Base-by-base conservation (phyloP, 228 moss, liverwort and hornwort genomes). In the Sphagnum magellanicum region DNA sequence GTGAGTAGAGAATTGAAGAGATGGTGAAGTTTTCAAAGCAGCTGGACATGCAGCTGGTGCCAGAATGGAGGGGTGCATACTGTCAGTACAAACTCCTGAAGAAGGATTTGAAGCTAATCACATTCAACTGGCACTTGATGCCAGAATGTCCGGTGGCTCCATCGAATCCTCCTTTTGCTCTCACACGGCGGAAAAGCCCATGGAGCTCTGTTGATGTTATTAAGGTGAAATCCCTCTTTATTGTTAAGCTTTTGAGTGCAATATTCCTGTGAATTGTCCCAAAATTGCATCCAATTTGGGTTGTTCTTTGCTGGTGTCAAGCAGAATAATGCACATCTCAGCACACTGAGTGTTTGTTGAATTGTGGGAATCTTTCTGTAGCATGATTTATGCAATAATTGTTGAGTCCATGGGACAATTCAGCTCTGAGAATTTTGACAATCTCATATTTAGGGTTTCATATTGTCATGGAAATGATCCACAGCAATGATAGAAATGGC, bases 11-110 rank as follows among this genome's bases (percentile, higher is more conserved):
- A 32, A 32, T 32, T 32, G 63, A 75, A 66, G 81, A 74, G 65
- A 94, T 94, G 94, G 94, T 94, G 74, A 89, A 94, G 78, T 94
- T 94, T 67, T 80, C 89, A 49, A 94, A 94, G 66, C 91, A 86
- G 52, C 72, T 94, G 77, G 85, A 83, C 61, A 53, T 77, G 66
- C 89, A 91, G 63, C 77, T 91, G 75, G 94, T 94, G 67, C 91
- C 91, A 17, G 94, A 94, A 76, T 94, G 91, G 94, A 83, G 88
- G 78, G 85, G 68, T 73, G 94, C 94, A 6, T 94, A 84, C 49
- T 94, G 94, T 71, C 83, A 88, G 63, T 94, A 94, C 73, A 89
- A 83, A 75, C 58, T 68, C 13, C 69, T 94, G 77, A 94, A 94
- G 81, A 89, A 94, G 74, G 81, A 76, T 60, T 74, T 91, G 77